Conservation (phyloP, 164 flowering plant species). For the Liriodendron chinense region DNA sequence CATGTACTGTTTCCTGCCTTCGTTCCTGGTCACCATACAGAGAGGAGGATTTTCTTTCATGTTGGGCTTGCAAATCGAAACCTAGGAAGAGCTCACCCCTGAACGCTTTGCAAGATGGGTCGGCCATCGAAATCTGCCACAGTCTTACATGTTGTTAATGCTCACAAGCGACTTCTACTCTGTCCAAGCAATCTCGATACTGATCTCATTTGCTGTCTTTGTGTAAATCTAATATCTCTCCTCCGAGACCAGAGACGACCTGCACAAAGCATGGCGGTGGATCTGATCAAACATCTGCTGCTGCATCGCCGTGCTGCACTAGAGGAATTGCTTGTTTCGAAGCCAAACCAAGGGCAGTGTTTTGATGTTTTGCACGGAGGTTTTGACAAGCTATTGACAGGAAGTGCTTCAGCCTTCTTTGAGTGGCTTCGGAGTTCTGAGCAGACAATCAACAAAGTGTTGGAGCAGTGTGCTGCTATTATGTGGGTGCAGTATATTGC, state of each 20-base stretch:
- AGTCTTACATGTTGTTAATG: conserved; percentile 79
- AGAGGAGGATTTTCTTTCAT: conserved; percentile 71
- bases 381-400: conserved; percentile 82
- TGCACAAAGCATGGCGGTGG: conserved; percentile 68
- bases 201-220: conserved; percentile 88
- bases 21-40: conserved; percentile 73
- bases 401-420: conserved; percentile 56
- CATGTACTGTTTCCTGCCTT: conserved; percentile 89
- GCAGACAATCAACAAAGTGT: conserved; percentile 60
- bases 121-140: conserved; percentile 68
- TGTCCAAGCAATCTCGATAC: conserved; percentile 92
- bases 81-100: conserved; percentile 40
- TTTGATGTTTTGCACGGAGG: conserved; percentile 93
- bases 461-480: conserved; percentile 90
- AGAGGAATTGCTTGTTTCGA: conserved; percentile 90
- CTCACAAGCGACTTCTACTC: conserved; percentile 78
- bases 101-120: conserved; percentile 43
- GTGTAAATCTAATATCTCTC: conserved; percentile 82
- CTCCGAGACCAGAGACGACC: conserved; percentile 61
- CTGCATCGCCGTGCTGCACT: conserved; percentile 87
- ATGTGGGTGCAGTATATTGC: conserved; percentile 97
- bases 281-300: conserved; percentile 72
- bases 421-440: conserved; percentile 83
- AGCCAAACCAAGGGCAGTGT: conserved; percentile 75
- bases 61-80: conserved; percentile 71